These are phyloP conservation scores for Paspalum vaginatum DNA, from an alignment of 176 grass and related monocot species.

Conservation along the genomic window DNA sequence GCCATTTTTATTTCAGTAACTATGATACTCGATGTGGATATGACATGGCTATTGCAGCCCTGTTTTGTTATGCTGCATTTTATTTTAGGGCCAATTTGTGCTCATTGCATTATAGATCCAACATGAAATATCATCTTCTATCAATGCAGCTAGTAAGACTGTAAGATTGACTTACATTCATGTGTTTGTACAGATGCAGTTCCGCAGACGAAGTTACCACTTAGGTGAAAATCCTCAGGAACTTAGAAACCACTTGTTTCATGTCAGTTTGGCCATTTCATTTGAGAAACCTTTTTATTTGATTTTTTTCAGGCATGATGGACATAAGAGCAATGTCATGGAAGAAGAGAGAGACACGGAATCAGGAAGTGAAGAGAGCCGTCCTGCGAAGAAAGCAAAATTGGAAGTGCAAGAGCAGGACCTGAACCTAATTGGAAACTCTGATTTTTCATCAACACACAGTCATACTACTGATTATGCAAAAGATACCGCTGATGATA, in stretches of 20 bases:
- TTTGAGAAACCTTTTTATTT: constrained; percentile 34
- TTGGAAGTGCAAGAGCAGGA: constrained; percentile 38
- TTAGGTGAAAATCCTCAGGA: constrained; percentile 48
- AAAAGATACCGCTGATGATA: constrained; percentile 42
- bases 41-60: neutral
- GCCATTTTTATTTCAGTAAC: constrained; percentile 6
- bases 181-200: constrained; percentile 38
- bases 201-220: constrained; percentile 35
- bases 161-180: constrained; percentile 25
- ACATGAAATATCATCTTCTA: constrained; percentile 21
- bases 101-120: constrained; percentile 18
- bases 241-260: constrained; percentile 2
- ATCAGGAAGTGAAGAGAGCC: constrained; percentile 40
- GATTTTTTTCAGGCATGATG: constrained; percentile 44
- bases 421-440: constrained; percentile 31
- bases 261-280: constrained; percentile 18
- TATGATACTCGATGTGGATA: neutral
- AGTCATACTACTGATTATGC: constrained; percentile 31
- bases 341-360: constrained; percentile 22
- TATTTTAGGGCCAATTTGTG: constrained; percentile 19
- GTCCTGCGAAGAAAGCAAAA: constrained; percentile 60
- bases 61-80: constrained; percentile 16
- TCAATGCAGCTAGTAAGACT: constrained; percentile 38
- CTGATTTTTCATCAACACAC: constrained; percentile 22
- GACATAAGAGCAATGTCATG: constrained; percentile 15